Evolutionary conservation across 768 basidiomycete species (phyloP).

Genomic region (Tylopilus intermedius): DNA sequence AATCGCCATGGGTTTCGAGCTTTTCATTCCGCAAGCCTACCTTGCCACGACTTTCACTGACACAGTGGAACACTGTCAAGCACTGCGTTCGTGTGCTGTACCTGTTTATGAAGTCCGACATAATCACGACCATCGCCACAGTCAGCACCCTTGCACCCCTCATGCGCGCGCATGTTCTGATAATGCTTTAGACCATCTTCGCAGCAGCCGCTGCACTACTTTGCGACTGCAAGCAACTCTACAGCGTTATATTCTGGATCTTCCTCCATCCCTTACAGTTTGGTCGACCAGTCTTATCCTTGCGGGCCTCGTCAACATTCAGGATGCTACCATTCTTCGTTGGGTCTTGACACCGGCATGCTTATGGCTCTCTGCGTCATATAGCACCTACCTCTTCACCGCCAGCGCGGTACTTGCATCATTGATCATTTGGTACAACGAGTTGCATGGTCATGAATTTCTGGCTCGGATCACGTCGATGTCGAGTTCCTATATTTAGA

Average conservation of each 20-base stretch:
- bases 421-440: conserved; percentile 37
- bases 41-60: conserved; percentile 12
- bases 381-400: conserved; percentile 29
- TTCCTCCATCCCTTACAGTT: conserved; percentile 44
- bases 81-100: conserved; percentile 16
- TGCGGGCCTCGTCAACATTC: conserved; percentile 37
- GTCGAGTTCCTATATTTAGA: too few relatives aligned
- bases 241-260: conserved; percentile 38
- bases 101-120: conserved; percentile 25
- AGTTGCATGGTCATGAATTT: conserved; percentile 23
- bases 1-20: conserved; percentile 6
- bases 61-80: conserved; percentile 8
- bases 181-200: conserved; percentile 30
- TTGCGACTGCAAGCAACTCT: conserved; percentile 14
- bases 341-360: conserved; percentile 35
- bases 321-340: conserved; percentile 34
- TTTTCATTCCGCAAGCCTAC: neutral
- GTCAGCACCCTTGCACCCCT: conserved; percentile 8
- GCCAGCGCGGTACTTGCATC: conserved; percentile 28
- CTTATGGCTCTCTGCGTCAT: conserved; percentile 32
- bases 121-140: conserved; percentile 24
- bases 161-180: neutral
- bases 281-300: conserved; percentile 39
- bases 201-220: conserved; percentile 32
- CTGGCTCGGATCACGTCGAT: conserved; percentile 31